A percentile compares a stretch with the other conserved stretches of the same genome.
phyloP scores from a whole-genome alignment of 2,329 filamentous ascomycete genomes.

The Colletotrichum sp. region DNA sequence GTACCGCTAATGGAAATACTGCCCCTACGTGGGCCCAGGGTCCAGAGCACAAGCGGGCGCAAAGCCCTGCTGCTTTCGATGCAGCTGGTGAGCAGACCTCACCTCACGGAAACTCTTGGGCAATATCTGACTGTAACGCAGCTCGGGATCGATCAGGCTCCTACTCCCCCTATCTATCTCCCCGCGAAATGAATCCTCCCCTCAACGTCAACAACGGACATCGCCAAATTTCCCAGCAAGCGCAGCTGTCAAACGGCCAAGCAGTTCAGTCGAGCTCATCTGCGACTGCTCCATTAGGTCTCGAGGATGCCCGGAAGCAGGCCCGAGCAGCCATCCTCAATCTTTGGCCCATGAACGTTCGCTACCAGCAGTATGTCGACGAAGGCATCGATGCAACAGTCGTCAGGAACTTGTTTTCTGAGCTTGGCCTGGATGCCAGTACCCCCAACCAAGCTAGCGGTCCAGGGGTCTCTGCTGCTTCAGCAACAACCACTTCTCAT shows the following conservation, averaged over 20 bases:
- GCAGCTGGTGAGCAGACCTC: neutral
- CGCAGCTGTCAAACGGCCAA: neutral
- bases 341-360: slow-evolving; percentile 70
- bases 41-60: neutral
- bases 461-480: neutral
- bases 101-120: neutral
- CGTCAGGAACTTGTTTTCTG: slow-evolving; percentile 69
- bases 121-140: neutral
- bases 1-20: neutral
- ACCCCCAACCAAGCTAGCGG: slow-evolving; percentile 18
- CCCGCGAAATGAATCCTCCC: slow-evolving; percentile 45
- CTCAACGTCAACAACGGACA: neutral
- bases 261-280: neutral
- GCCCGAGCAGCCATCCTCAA: slow-evolving; percentile 72
- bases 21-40: neutral
- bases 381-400: slow-evolving; percentile 73
- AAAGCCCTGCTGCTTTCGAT: neutral
- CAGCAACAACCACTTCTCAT: neutral
- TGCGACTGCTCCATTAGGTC: neutral
- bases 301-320: slow-evolving; percentile 55
- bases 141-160: slow-evolving; percentile 54
- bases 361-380: slow-evolving; percentile 74
- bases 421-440: slow-evolving; percentile 64
- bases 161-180: slow-evolving; percentile 58
- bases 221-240: neutral